phyloP scores from a whole-genome alignment of 768 basidiomycete species.

The Hericium erinaceus region DNA sequence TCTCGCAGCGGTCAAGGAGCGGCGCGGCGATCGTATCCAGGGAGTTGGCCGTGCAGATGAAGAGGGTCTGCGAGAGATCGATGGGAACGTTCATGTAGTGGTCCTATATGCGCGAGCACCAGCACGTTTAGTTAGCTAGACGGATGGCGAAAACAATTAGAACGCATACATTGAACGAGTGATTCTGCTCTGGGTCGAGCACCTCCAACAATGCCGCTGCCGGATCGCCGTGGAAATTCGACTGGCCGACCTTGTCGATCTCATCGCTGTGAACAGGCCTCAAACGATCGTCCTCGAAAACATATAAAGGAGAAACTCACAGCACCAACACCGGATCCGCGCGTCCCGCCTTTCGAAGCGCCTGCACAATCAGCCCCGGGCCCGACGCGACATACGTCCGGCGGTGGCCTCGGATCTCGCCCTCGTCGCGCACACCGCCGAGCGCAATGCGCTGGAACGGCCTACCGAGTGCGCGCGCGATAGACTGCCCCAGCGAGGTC shows the following conservation, averaged over 20 bases:
- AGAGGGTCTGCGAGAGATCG: constrained; percentile 80
- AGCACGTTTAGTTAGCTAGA: background rate
- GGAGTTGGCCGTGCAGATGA: constrained; percentile 88
- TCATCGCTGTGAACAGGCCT: constrained; percentile 42
- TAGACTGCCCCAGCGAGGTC: constrained; percentile 83
- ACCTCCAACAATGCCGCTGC: constrained; percentile 87
- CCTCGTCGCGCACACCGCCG: constrained; percentile 90
- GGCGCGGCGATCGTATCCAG: constrained; percentile 86
- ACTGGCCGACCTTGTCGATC: constrained; percentile 84
- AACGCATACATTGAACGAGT: constrained; percentile 55
- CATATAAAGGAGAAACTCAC: constrained; percentile 17
- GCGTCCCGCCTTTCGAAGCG: constrained; percentile 74
- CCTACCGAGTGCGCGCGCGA: constrained; percentile 72
- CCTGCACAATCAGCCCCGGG: constrained; percentile 79
- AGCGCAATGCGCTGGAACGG: constrained; percentile 91
- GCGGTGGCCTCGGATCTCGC: constrained; percentile 67
- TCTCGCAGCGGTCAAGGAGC: constrained; percentile 82
- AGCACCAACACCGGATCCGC: constrained; percentile 74
- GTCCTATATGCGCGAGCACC: constrained; percentile 38
- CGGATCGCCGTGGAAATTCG: constrained; percentile 88
- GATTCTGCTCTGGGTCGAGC: constrained; percentile 90
- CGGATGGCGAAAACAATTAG: background rate
- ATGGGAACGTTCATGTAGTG: constrained; percentile 89
- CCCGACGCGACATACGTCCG: constrained; percentile 91
- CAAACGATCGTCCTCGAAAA: background rate